A percentile compares a stretch with the other conserved stretches of the same genome.
Evolutionary conservation across 495 filamentous ascomycete genomes (phyloP).

Genomic region (Chaetomidium leptoderma): DNA sequence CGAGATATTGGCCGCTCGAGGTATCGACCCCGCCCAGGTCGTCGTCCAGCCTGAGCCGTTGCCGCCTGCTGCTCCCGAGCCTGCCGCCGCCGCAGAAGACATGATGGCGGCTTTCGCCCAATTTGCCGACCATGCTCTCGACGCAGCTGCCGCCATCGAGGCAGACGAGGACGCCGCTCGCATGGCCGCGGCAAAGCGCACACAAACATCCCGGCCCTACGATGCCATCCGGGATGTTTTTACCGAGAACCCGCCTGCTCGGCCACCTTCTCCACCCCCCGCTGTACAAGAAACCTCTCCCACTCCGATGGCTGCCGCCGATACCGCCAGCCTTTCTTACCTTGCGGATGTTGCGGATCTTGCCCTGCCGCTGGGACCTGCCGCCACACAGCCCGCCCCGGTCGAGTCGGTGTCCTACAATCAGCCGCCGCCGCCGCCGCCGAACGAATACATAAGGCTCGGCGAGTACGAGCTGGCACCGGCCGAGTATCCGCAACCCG

Average conservation of each 20-base stretch:
- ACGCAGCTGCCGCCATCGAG: constrained; percentile 24
- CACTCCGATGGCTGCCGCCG: constrained; percentile 3
- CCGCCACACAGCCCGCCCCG: not conserved
- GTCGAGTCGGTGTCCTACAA: constrained; percentile 3
- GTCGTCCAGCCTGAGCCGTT: constrained; percentile 1
- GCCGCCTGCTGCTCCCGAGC: not conserved
- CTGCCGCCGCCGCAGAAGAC: not conserved
- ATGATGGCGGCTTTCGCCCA: constrained; percentile 11
- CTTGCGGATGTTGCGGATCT: constrained; percentile 34
- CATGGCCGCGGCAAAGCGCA: constrained; percentile 18
- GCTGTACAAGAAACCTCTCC: constrained; percentile 14
- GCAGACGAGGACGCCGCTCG: constrained; percentile 23
- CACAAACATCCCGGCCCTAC: constrained; percentile 39
- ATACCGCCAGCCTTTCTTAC: constrained; percentile 25
- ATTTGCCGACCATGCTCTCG: constrained; percentile 24
- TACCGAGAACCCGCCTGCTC: constrained; percentile 29
- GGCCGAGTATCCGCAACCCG: constrained; percentile 11
- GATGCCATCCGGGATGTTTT: constrained; percentile 49
- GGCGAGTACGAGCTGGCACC: constrained; percentile 7
- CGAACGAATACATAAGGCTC: not conserved
- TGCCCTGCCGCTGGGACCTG: constrained; percentile 20
- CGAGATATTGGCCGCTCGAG: constrained; percentile 19
- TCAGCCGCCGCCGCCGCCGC: not conserved
- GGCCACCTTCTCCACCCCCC: constrained; percentile 13
- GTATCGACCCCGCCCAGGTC: constrained; percentile 28